A percentile compares a stretch with the other conserved stretches of the same genome.
Evolutionary conservation across 2,329 filamentous ascomycete species (phyloP).

Genomic region (Alternaria gansuensis): DNA sequence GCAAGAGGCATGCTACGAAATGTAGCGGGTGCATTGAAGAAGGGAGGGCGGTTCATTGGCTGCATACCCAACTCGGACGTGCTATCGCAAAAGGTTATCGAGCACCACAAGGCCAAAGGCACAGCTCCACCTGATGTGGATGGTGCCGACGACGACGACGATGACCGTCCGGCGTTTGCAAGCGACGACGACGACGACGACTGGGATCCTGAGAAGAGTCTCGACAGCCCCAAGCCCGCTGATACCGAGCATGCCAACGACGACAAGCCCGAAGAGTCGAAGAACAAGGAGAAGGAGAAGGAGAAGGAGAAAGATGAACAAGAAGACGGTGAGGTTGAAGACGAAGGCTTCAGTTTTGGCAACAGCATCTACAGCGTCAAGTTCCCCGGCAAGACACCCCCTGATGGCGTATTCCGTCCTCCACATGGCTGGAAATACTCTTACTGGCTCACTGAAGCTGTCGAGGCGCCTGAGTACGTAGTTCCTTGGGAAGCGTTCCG

Average conservation of each 20-base stretch:
- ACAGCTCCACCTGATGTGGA: conserved; percentile 51
- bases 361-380: conserved; percentile 92
- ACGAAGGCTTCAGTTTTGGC: conserved; percentile 76
- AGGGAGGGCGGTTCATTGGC: conserved; percentile 92
- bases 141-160: conserved; percentile 36
- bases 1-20: conserved; percentile 92
- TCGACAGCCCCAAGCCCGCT: conserved; percentile 49
- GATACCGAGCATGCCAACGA: conserved; percentile 49
- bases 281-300: conserved; percentile 34
- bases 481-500: conserved; percentile 98
- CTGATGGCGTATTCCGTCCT: conserved; percentile 89
- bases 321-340: conserved; percentile 58
- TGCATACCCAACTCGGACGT: conserved; percentile 98
- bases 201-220: conserved; percentile 58
- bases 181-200: conserved; percentile 54
- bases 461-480: conserved; percentile 96
- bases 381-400: conserved; percentile 82
- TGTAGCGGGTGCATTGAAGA: conserved; percentile 87
- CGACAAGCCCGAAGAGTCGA: conserved; percentile 35
- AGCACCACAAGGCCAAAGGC: conserved; percentile 70
- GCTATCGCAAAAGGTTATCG: conserved; percentile 78
- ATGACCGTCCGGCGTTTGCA: conserved; percentile 49
- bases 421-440: conserved; percentile 98
- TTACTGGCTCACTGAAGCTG: conserved; percentile 94
- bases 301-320: conserved; percentile 54